Base-by-base conservation (phyloP, 306 rosid species). In the Ceratonia siliqua region DNA sequence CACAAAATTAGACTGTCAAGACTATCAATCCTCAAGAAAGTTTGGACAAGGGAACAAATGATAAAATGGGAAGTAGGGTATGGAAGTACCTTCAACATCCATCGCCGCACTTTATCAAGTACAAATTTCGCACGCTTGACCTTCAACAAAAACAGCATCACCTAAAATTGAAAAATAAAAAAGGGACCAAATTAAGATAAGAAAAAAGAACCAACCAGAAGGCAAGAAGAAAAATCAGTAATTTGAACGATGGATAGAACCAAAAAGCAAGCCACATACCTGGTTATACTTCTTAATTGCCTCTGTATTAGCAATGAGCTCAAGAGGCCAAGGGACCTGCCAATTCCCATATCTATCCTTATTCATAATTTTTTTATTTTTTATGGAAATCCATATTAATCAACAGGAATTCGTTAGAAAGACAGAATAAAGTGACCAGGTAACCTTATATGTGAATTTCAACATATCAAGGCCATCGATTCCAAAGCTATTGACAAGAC, bases 251-350 rank as follows among this genome's bases (percentile, higher is more conserved):
- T 49, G 74, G 69, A 74, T 25, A 62, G 70, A 70, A 80, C 61
- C 27, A 63, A 36, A 75, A 70, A 33, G 14, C 53, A 84, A 45
- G 55, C 73, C 27, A 76, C 41, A 72, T 68, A 91, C 98, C 91
- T 91, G 97, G 82, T 94, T 91, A 86, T 94, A 94, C 85, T 91
- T 94, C 91, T 88, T 94, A 69, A 91, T 89, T 15, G 97, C 95
- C 81, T 94, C 97, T 0, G 87, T 63, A 50, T 94, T 94, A 81
- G 95, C 97, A 85, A 94, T 90, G 45, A 94, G 96, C 75, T 94
- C 98, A 75, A 94, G 97, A 62, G 98, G 98, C 98, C 98, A 94
- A 71, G 98, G 87, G 49, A 94, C 93, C 97, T 94, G 88, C 78
- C 81, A 82, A 61, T 73, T 77, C 52, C 65, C 63, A 62, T 48